Percentiles rank a stretch among this genome's conserved stretches.
Conservation (phyloP, 2,329 filamentous ascomycete genomes). For the Exophiala spinifera region DNA sequence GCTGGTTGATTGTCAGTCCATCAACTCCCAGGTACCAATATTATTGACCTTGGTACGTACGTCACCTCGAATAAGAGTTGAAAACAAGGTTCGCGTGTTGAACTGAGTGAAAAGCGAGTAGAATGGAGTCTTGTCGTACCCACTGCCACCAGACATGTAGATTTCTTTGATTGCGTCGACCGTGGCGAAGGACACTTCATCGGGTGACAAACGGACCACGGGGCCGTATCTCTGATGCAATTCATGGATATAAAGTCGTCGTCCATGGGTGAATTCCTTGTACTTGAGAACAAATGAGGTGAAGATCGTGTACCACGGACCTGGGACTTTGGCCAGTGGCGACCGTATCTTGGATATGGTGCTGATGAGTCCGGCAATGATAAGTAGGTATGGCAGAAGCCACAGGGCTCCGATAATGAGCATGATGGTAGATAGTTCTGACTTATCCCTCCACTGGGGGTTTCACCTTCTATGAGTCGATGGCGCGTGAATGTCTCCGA, state of each 20-base stretch:
- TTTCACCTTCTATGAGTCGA: too few relatives aligned
- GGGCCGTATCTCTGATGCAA: constrained; percentile 30
- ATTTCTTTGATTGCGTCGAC: constrained; percentile 56
- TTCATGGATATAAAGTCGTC: constrained; percentile 25
- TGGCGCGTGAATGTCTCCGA: too few relatives aligned
- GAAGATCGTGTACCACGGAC: constrained; percentile 7
- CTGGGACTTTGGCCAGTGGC: constrained; percentile 10
- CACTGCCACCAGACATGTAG: constrained; percentile 46
- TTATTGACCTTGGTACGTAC: too few relatives aligned
- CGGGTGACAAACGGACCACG: constrained; percentile 31
- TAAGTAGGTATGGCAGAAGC: constrained; percentile 1
- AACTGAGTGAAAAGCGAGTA: constrained; percentile 37
- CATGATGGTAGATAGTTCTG: neutral
- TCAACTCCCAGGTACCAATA: neutral
- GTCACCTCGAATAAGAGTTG: constrained; percentile 2
- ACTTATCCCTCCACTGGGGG: too few relatives aligned
- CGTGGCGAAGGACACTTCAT: constrained; percentile 65
- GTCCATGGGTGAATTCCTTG: constrained; percentile 7
- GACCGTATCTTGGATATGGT: neutral
- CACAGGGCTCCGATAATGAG: neutral
- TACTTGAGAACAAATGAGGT: constrained; percentile 14
- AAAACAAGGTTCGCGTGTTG: constrained; percentile 16
- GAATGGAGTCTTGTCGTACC: constrained; percentile 38
- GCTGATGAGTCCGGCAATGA: neutral
- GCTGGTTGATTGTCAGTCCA: constrained; percentile 3